phyloP scores from a whole-genome alignment of 257 asterid species.

The Solanum chiquidenum region DNA sequence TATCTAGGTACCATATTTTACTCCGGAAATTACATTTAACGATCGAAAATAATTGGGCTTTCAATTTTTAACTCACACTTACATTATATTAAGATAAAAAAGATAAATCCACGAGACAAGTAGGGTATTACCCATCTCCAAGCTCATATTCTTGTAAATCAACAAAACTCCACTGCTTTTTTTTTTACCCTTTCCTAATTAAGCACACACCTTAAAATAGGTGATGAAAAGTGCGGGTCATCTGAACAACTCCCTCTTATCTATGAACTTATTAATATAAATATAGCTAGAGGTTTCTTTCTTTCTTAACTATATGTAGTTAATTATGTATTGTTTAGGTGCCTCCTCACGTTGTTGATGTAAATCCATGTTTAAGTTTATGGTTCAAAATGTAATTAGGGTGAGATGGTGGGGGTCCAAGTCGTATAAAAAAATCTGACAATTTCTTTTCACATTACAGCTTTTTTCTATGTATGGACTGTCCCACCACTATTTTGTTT shows the following conservation, averaged over 20 bases:
- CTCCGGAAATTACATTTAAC: neutral
- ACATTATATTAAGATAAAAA: too few relatives aligned
- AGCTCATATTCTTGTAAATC: too few relatives aligned
- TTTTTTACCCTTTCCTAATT: too few relatives aligned
- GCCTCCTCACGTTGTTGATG: neutral
- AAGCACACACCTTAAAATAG: too few relatives aligned
- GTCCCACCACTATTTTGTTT: constrained; percentile 11
- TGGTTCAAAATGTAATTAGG: neutral
- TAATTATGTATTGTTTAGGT: neutral
- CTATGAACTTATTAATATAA: too few relatives aligned
- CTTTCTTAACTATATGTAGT: neutral
- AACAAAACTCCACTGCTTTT: too few relatives aligned
- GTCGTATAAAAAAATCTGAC: neutral
- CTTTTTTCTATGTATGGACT: constrained; percentile 2
- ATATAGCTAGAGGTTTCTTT: too few relatives aligned
- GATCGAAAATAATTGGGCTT: too few relatives aligned
- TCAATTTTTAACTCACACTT: neutral
- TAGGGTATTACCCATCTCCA: too few relatives aligned
- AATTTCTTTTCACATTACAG: constrained; percentile 18
- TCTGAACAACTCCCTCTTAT: too few relatives aligned
- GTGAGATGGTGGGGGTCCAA: neutral
- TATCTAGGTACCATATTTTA: neutral
- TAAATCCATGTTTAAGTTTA: neutral
- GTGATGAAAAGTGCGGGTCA: too few relatives aligned
- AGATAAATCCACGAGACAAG: too few relatives aligned